Evolutionary conservation across 805 yeast species (phyloP), one percentile per base, ranked within the genome.

Genomic region (Debaryomyces maramus): DNA sequence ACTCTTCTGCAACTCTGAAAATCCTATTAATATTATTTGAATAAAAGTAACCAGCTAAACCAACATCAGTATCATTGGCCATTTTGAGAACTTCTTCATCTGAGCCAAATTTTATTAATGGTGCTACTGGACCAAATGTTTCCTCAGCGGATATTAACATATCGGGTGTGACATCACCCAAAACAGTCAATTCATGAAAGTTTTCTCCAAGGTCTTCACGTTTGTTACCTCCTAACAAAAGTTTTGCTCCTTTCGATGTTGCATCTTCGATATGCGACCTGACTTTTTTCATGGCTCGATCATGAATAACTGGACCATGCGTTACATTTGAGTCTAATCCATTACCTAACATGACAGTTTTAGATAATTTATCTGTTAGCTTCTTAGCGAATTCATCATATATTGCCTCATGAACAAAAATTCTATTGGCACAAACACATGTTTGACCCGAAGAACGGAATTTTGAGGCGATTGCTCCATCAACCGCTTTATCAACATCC

Each of bases 41-140:
- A 67, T 59, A 85, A 60, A 87, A 76, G 58, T 87, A 87, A 11
- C 87, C 87, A 2, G 93, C 91, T 38, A 86, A 73, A 14, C 95
- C 95, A 30, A 79, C 86, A 9, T 77, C 80, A 7, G 82, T 77
- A 45, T 71, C 71, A 61, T 87, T 87, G 17, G 93, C 90, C 41
- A 70, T 53, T 38, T 54, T 59, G 6, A 85, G 36, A 4, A 78
- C 90, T 55, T 83, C 86, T 32, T 80, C 83, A 34, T 78, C 85
- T n/a, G 80, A 59, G 29, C 61, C 57, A 55, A 86, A 86, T 53
- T 75, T 77, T 56, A 83, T 75, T 37, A 87, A 61, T 1, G 88
- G 86, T 14, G 86, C 86, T 13, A 86, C 69, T 2, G 95, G 95
- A 2, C 93, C 95, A 58, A 86, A 86, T 2, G 90, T 85, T 59